A percentile compares a stretch with the other conserved stretches of the same genome.
These are phyloP conservation scores for Saccharomyces cerevisiae DNA, from an alignment of 805 yeast species.

Conservation along the genomic window DNA sequence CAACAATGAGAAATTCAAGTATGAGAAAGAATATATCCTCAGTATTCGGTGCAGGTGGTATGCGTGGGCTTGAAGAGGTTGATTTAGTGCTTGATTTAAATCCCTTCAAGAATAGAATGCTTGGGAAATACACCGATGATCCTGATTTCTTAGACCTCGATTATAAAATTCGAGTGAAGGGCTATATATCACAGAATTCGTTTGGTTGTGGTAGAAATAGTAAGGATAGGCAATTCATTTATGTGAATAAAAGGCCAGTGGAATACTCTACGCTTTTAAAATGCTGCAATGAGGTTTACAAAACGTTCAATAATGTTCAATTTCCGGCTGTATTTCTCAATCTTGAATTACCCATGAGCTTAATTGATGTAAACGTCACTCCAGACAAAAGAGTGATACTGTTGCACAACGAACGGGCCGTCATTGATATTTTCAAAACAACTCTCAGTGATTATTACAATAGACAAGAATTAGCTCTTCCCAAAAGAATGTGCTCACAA, in stretches of 20 bases:
- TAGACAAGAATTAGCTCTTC: constrained; percentile 28
- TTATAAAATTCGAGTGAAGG: constrained; percentile 38
- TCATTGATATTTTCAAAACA: constrained; percentile 50
- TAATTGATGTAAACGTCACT: constrained; percentile 78
- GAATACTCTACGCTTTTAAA: constrained; percentile 45
- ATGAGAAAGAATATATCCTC: constrained; percentile 53
- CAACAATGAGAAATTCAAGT: constrained; percentile 45
- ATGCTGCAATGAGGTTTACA: constrained; percentile 65
- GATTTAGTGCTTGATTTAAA: constrained; percentile 35
- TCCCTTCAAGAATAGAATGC: constrained; percentile 18
- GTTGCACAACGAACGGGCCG: constrained; percentile 54
- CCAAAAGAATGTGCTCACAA: constrained; percentile 15
- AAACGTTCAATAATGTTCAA: constrained; percentile 62
- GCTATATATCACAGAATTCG: constrained; percentile 66
- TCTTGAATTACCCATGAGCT: constrained; percentile 41
- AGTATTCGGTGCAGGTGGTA: constrained; percentile 63
- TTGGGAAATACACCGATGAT: constrained; percentile 10
- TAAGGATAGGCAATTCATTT: constrained; percentile 68
- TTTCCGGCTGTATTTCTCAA: constrained; percentile 63
- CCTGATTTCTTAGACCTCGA: constrained; percentile 13
- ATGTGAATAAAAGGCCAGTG: constrained; percentile 71
- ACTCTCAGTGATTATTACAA: constrained; percentile 43
- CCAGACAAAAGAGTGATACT: constrained; percentile 80
- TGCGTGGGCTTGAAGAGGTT: constrained; percentile 48
- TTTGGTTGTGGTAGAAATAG: constrained; percentile 71